Conservation (phyloP, 345 rosid species). For the Barbarea vulgaris region DNA sequence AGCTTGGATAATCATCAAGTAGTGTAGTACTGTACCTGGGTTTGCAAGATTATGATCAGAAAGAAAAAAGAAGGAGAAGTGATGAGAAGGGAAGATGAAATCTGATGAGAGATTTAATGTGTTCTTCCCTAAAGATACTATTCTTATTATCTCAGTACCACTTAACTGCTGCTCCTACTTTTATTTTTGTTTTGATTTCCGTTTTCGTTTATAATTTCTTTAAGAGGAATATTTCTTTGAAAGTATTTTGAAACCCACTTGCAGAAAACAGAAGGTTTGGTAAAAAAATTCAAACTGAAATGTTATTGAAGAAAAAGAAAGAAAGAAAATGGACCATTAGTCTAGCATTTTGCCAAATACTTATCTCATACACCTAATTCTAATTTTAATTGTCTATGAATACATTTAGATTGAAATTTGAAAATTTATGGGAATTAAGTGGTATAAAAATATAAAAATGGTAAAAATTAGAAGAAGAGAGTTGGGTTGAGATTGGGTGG, state of each 20-base stretch:
- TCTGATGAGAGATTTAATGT: conserved; percentile 25
- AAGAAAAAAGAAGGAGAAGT: conserved; percentile 16
- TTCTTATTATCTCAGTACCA: conserved; percentile 43
- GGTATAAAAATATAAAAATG: conserved; percentile 15
- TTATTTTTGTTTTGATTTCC: conserved; percentile 33
- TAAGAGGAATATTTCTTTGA: conserved; percentile 32
- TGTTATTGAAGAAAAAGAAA: conserved; percentile 38
- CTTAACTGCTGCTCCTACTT: conserved; percentile 43
- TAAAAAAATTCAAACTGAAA: conserved; percentile 41
- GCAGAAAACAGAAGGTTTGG: conserved; percentile 55
- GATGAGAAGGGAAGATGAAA: conserved; percentile 29
- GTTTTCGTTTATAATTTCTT: conserved; percentile 28
- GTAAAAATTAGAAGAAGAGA: conserved; percentile 6
- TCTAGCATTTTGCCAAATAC: conserved; percentile 44
- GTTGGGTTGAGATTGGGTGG: conserved; percentile 41
- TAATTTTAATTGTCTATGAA: conserved; percentile 9
- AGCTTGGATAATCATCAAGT: not conserved
- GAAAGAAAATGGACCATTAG: conserved; percentile 46
- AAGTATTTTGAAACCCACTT: conserved; percentile 36
- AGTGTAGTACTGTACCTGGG: conserved; percentile 11
- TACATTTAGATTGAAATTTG: conserved; percentile 14
- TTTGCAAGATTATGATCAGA: conserved; percentile 5
- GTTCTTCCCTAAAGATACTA: conserved; percentile 30
- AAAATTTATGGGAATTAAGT: conserved; percentile 22
- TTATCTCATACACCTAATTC: conserved; percentile 26